Conservation (phyloP, 306 rosid species). For the Cicer chorassanicum region DNA sequence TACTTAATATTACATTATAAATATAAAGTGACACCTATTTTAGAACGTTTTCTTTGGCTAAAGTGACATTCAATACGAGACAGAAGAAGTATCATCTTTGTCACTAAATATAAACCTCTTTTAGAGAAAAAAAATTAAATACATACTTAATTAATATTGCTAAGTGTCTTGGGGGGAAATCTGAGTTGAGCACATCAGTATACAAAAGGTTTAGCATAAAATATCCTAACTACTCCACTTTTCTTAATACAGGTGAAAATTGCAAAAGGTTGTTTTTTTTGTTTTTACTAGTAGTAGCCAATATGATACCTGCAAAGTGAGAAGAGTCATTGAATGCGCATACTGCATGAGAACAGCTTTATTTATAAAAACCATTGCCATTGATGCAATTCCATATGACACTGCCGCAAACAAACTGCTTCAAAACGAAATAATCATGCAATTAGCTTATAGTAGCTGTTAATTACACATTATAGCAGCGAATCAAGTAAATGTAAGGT, state of each 20-base stretch:
- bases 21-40: no score
- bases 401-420: conserved; percentile 81
- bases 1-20: no score
- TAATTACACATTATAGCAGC: background rate
- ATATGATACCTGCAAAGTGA: conserved; percentile 75
- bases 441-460: background rate
- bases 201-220: no score
- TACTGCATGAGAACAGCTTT: conserved; percentile 96
- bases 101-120: background rate
- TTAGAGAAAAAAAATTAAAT: background rate
- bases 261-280: background rate
- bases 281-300: background rate
- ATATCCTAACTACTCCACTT: no score
- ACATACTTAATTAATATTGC: background rate
- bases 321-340: conserved; percentile 83
- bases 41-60: no score
- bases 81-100: background rate
- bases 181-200: background rate
- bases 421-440: conserved; percentile 27
- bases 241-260: no score
- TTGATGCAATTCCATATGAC: conserved; percentile 88
- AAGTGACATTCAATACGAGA: no score
- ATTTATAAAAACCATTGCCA: conserved; percentile 97
- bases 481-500: background rate
- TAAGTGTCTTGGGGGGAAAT: background rate